Base-by-base conservation (phyloP, 305 asterid genomes). In the Plantago rigida region DNA sequence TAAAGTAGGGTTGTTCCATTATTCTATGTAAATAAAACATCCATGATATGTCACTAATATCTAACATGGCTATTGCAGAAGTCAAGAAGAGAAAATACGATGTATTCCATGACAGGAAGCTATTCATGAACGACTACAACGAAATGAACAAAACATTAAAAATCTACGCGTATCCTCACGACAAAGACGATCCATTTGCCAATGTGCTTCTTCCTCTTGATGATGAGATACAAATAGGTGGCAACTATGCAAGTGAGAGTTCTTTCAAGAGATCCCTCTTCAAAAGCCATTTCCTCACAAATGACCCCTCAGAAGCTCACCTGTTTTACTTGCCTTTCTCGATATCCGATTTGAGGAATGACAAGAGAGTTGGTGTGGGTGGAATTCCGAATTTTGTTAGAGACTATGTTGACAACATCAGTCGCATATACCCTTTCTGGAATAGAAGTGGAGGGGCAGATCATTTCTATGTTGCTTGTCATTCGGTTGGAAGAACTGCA, bases 171-270 rank as follows among this genome's bases (percentile, higher is more conserved):
- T 92, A 92, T 17, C 95, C 95, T 13, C 93, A 83, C 63, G 14
- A 39, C 12, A 71, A 44, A 61, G 51, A 48, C 2, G 87, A 84
- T 13, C 87, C 90, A 2, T 91, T 87, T 44, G 94, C 95, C 36
- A 83, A 82, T 22, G 80, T 88, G 19, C 65, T 88, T 10, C 69
- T 84, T 8, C 84, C 89, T 0, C 69, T 39, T 19, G 68, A 51
- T 17, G 68, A 53, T 22, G 5, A 56, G 0, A 77, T 71, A 1
- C 96, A 95, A 0, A 62, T 1, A 5, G 42, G 75, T 0, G 98
- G 98, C 0, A 92, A 92, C 83, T 92, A 92, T 9, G 98, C 98
- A 11, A 92, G 98, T 24, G 98, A 92, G 48, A 83, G 89, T 68
- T 88, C 84, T 47, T 92, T 92, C 93, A 92, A 92, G 81, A 79